These are phyloP conservation scores for Scedosporium dehoogii DNA, from an alignment of 2,329 filamentous ascomycete genomes.

Conservation along the genomic window DNA sequence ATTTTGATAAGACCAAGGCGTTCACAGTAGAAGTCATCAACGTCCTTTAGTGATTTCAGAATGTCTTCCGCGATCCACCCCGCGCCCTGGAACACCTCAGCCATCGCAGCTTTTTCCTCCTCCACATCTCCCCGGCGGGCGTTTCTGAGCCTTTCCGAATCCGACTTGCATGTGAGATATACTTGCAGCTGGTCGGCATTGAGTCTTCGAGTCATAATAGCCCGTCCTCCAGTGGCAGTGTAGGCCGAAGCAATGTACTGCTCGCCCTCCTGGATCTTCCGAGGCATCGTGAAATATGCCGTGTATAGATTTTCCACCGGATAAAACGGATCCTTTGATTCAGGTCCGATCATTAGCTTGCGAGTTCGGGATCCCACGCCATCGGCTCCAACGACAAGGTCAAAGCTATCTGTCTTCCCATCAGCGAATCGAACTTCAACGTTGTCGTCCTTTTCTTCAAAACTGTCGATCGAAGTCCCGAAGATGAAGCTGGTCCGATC, in stretches of 20 bases:
- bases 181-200: conserved; percentile 25
- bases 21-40: conserved; percentile 36
- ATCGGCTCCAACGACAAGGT: conserved; percentile 46
- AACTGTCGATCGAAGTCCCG: conserved; percentile 11
- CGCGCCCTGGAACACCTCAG: conserved; percentile 27
- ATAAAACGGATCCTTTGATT: conserved; percentile 15
- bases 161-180: conserved; percentile 22
- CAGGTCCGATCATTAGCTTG: conserved; percentile 25
- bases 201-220: conserved; percentile 30
- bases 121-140: conserved; percentile 20
- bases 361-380: conserved; percentile 41
- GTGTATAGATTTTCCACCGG: conserved; percentile 16
- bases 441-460: conserved; percentile 20
- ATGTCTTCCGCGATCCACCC: conserved; percentile 32
- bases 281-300: conserved; percentile 24
- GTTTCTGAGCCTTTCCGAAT: conserved; percentile 17
- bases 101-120: conserved; percentile 28
- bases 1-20: conserved; percentile 34
- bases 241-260: conserved; percentile 27
- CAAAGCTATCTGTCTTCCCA: conserved; percentile 31
- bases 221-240: conserved; percentile 22
- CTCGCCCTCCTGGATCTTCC: conserved; percentile 19
- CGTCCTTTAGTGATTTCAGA: conserved; percentile 27
- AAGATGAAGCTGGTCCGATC: conserved; percentile 20
- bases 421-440: conserved; percentile 32